Base-by-base conservation (phyloP, 345 rosid genomes). In the Arabidopsis suecica region DNA sequence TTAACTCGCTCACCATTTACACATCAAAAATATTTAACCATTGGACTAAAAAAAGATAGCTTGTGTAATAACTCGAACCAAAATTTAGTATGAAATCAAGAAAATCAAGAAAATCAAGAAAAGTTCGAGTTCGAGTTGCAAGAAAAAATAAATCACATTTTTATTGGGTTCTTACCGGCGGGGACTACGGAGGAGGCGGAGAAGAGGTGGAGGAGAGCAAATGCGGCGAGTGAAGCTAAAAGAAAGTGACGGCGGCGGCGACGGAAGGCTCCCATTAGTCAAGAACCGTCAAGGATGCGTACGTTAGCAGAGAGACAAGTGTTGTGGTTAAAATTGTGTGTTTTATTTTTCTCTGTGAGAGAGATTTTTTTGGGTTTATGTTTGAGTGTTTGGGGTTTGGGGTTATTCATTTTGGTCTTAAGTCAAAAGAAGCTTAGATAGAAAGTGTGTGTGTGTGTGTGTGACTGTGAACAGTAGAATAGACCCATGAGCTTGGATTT, bases 171-270 rank as follows among this genome's bases (percentile, higher is more conserved):
- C 33, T 68, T 69, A 71, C 76, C 65, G 28, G 2, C 37, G 59
- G 87, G 34, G 36, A 44, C 59, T 42, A 42, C 49, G 37, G 87
- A 65, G 47, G 82, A 78, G 41, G 80, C 68, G 9, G 79, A 82
- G 61, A 86, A 78, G 75, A 90, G 83, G 38, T 89, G 78, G 78
- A 90, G 82, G 64, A 88, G 81, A 57, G 84, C 68, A 78, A 88
- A 81, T 80, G 87, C 82, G 11, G 83, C 69, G 78, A 86, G 53
- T 56, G 77, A 54, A 45, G 85, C 73, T 6, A 79, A 51, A 48
- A 28, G 62, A 48, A 62, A 71, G 56, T 54, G 69, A 70, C 41
- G 81, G 49, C 72, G 82, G 65, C 79, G 89, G 70, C 47, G 88
- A 81, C 79, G 79, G 42, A 57, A 41, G 5, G 78, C 63, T 77